Evolutionary conservation across 192 early-diverging fungal genomes (phyloP), one percentile per base, ranked within the genome.

Genomic region (Rhizoclosmatium sp.): DNA sequence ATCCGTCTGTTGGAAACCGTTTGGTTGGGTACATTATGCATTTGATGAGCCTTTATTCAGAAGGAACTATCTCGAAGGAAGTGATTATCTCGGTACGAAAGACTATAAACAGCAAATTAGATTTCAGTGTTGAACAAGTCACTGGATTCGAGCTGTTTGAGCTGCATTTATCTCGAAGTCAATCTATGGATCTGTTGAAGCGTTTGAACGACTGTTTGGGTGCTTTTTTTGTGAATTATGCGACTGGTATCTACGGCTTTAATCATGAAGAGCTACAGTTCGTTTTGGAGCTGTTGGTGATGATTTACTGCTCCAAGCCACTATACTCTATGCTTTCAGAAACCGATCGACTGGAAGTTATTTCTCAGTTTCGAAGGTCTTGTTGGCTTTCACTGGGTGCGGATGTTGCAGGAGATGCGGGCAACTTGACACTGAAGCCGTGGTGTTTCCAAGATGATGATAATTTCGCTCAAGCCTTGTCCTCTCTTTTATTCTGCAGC

Each of bases 251-350:
- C 31, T 78, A 78, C 45, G 66, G 67, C 1, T n/a, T 71, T 16
- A 47, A 67, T 54, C 39, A 65, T n/a, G 5, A 47, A 12, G 23
- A 3, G n/a, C 19, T 78, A 5, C 1, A 9, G 1, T 10, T 48
- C 9, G 2, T 71, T 21, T 9, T 69, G 10, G 77, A 78, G 31
- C n/a, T 78, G 9, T 4, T 45, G 21, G 45, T 46, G 7, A 21
- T 78, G 7, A 23, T 78, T 44, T 71, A 45, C 46, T 78, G 77
- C 68, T 56, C 77, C 10, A 78, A 78, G 14, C 68, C 77, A 5
- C 2, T 78, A 19, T 70, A 68, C 42, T 78, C 77, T 9, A 78
- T 78, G 77, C 54, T 78, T 2, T 78, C 77, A 14, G 77, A 71
- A 21, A 48, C 58, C 2, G 47, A 78, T 59, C 14, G 58, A 12